A percentile compares a stretch with the other conserved stretches of the same genome.
Evolutionary conservation across 2,329 filamentous ascomycete genomes (phyloP).

Genomic region (Waltergamsia citrina): DNA sequence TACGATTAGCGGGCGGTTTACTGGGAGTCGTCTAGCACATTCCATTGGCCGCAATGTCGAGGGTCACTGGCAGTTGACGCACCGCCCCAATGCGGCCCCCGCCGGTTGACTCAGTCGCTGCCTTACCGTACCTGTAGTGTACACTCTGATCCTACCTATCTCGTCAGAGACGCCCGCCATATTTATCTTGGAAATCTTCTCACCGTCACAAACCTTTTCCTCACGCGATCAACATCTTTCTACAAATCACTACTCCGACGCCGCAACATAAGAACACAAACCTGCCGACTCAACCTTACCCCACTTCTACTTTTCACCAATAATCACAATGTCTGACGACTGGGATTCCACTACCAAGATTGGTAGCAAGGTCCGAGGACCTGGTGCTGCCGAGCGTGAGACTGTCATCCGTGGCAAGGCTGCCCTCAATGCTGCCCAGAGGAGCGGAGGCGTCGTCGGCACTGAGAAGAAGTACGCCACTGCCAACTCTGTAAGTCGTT

Average conservation of each 20-base stretch:
- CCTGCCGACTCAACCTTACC: too few species aligned
- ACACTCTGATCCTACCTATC: too few species aligned
- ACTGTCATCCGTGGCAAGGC: slow-evolving; percentile 78
- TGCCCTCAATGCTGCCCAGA: slow-evolving; percentile 81
- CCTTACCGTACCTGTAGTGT: too few species aligned
- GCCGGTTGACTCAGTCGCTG: slow-evolving; percentile 5
- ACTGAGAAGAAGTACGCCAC: slow-evolving; percentile 87
- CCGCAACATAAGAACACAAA: not conserved
- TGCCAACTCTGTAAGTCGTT: slow-evolving; percentile 66
- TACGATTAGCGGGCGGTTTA: too few species aligned
- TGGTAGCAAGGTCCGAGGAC: slow-evolving; percentile 69
- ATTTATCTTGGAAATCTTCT: not conserved
- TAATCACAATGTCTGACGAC: slow-evolving; percentile 53
- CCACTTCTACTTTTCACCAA: too few species aligned
- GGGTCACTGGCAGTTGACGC: not conserved
- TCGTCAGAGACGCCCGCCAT: not conserved
- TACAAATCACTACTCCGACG: too few species aligned
- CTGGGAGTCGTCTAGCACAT: slow-evolving; percentile 1
- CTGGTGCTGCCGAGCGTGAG: slow-evolving; percentile 62
- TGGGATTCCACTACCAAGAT: slow-evolving; percentile 92
- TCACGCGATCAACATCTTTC: slow-evolving; percentile 1
- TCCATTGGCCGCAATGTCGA: not conserved
- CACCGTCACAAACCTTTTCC: not conserved
- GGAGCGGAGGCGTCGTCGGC: slow-evolving; percentile 62
- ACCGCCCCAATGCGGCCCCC: slow-evolving; percentile 4